These are phyloP conservation scores for Pneumocystis wakefieldiae DNA, from an alignment of 1,139 yeast genomes.

Conservation along the genomic window DNA sequence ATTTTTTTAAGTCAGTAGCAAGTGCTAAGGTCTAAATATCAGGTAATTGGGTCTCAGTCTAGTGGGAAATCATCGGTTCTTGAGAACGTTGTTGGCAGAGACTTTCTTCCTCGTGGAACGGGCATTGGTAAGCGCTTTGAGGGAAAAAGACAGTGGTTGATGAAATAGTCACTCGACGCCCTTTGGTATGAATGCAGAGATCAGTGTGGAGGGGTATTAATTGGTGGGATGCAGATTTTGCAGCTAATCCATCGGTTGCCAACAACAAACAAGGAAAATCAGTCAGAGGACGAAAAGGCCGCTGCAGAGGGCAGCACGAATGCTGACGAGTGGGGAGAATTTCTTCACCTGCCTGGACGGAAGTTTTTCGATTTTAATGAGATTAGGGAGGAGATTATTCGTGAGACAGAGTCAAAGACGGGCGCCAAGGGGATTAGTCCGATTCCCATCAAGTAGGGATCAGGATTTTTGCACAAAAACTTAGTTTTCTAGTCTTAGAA, in stretches of 20 bases:
- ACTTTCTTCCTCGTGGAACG: constrained; percentile 75
- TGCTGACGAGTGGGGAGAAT: constrained; percentile 97
- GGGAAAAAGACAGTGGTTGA: constrained; percentile 19
- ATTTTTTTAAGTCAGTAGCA: background rate
- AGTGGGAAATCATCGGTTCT: constrained; percentile 87
- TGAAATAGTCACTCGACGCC: constrained; percentile 90
- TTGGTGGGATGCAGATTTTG: constrained; percentile 12
- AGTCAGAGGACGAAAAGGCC: constrained; percentile 12
- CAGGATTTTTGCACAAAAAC: background rate
- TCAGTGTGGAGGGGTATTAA: background rate
- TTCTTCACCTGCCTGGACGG: constrained; percentile 80
- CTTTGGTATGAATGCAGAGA: constrained; percentile 36
- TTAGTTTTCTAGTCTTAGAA: constrained; percentile 34
- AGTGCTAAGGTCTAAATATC: background rate
- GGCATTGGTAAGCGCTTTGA: background rate
- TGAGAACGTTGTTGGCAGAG: constrained; percentile 89
- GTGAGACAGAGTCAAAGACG: constrained; percentile 87
- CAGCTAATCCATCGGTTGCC: constrained; percentile 19
- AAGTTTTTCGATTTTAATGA: constrained; percentile 81
- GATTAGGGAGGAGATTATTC: constrained; percentile 76
- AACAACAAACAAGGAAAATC: constrained; percentile 11
- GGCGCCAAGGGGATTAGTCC: constrained; percentile 92
- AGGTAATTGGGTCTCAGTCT: constrained; percentile 73
- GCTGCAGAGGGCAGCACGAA: constrained; percentile 22
- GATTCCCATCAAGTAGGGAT: constrained; percentile 56